Conservation (phyloP, 805 yeast genomes). For the Middelhovenomyces tepae region DNA sequence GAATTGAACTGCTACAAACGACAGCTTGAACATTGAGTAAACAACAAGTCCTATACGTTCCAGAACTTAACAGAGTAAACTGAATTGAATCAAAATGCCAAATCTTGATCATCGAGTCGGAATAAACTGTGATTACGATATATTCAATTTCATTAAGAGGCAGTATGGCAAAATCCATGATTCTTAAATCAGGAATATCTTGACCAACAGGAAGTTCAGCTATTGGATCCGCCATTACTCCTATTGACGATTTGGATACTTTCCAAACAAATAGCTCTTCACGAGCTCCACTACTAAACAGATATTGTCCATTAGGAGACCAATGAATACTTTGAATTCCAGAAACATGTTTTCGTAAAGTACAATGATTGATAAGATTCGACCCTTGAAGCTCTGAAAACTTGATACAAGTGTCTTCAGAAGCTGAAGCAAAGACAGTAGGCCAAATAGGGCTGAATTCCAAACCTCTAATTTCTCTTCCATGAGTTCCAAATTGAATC, state of each 20-base stretch:
- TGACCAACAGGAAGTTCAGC: slow-evolving; percentile 48
- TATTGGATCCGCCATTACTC: slow-evolving; percentile 29
- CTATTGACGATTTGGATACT: slow-evolving; percentile 34
- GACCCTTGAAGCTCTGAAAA: slow-evolving; percentile 42
- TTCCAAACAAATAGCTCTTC: slow-evolving; percentile 87
- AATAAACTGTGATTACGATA: slow-evolving; percentile 62
- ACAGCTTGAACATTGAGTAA: slow-evolving; percentile 53
- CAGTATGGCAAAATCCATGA: slow-evolving; percentile 76
- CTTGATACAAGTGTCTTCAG: slow-evolving; percentile 79
- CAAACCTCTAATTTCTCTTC: slow-evolving; percentile 79
- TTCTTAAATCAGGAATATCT: slow-evolving; percentile 70
- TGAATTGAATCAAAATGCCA: slow-evolving; percentile 42
- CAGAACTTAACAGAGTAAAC: slow-evolving; percentile 40
- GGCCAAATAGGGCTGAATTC: slow-evolving; percentile 40
- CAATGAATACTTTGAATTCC: slow-evolving; percentile 73
- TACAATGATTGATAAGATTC: slow-evolving; percentile 40
- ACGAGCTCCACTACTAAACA: slow-evolving; percentile 54
- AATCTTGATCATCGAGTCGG: slow-evolving; percentile 68
- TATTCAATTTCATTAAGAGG: slow-evolving; percentile 31
- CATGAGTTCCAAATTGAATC: slow-evolving; percentile 67
- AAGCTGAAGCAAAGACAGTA: slow-evolving; percentile 60
- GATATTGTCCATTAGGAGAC: slow-evolving; percentile 26
- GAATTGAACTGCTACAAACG: slow-evolving; percentile 21
- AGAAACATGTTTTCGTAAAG: slow-evolving; percentile 74
- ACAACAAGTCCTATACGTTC: slow-evolving; percentile 66